Base-by-base conservation (phyloP, 176 grass and related monocot genomes). In the Microstegium vimineum region DNA sequence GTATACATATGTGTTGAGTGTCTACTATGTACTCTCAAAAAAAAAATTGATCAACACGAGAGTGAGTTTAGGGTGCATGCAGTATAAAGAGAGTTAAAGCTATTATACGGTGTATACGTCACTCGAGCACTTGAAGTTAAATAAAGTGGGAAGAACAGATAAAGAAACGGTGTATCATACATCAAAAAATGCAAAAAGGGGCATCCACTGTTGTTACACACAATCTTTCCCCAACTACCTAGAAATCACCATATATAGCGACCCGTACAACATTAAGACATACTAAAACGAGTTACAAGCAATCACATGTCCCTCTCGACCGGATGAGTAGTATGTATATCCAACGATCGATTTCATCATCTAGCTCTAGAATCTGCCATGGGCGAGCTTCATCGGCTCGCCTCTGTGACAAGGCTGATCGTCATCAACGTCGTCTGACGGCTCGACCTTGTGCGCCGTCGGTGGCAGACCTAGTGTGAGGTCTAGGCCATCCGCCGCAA, bases 401-500 rank as follows among this genome's bases (percentile, higher is more conserved):
- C 38, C 75, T 84, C 31, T 37, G 40, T 66, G 59, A 47, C 59
- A 57, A 46, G n/a, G 47, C 2, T 46, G 65, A 14, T 65, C 16
- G 71, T 85, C n/a, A 66, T 85, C 73, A 12, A 73, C 5, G 16
- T n/a, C n/a, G n/a, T 75, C 43, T 8, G 22, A 56, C 5, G 65
- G 52, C 66, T 79, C 83, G 22, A 22, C 47, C 56, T 85, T 85
- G 22, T 66, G 30, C 75, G 37, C 10, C 10, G 26, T 10, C 15
- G 16, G 40, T 12, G 17, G 42, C 20, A 86, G 82, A 14, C 91
- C 82, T 31, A 94, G 83, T 38, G 85, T 88, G 38, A 94, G 88
- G 47, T 94, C 88, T 13, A 94, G 71, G n/a, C 74, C 87, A 25
- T 75, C 77, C 2, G 56, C 5, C 36, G 36, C 36, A 37, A 3